Base-by-base conservation (phyloP, 768 basidiomycete genomes). In the Mycena albidolilacea region DNA sequence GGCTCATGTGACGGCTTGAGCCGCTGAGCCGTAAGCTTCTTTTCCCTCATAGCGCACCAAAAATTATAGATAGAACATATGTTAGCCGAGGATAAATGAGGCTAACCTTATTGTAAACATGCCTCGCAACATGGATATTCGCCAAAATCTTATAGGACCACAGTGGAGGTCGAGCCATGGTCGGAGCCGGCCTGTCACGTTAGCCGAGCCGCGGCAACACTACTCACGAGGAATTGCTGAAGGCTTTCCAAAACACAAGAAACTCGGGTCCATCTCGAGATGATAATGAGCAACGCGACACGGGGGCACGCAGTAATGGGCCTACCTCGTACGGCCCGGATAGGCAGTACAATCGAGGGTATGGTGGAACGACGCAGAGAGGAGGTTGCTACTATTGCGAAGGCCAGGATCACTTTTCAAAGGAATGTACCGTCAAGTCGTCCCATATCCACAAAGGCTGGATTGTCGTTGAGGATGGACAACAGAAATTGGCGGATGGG, bases 371-470 rank as follows among this genome's bases (percentile, higher is more conserved):
- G 15, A 46, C 6, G 15, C 44, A 38, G 37, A 46, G 48, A 0
- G 23, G 12, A 9, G 48, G 60, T 0, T 69, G 68, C 14, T 69
- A 62, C 23, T 69, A 69, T 14, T 69, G 68, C 50, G 60, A 62
- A 19, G 68, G 50, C 1, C 37, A 50, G 1, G 58, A 61, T n/a
- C 68, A 69, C 15, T 69, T 23, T 21, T 57, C 60, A 17, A 60
- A 52, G n/a, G 68, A 69, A 7, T 69, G 68, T 30, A n/a, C 48
- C 0, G 35, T 55, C 3, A 69, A 69, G n/a, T 21, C 59, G 1
- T 38, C 46, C 2, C 68, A 69, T 46, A 50, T 69, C 2, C 68
- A 69, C 14, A 61, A 54, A 37, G 68, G 68, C 0, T 69, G 68
- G 68, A 37, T 69, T 2, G 37, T 37, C 0, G 43, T 69, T 0